These are phyloP conservation scores for Didymosphaeria variabile DNA, from an alignment of 2,329 filamentous ascomycete genomes.

Conservation along the genomic window DNA sequence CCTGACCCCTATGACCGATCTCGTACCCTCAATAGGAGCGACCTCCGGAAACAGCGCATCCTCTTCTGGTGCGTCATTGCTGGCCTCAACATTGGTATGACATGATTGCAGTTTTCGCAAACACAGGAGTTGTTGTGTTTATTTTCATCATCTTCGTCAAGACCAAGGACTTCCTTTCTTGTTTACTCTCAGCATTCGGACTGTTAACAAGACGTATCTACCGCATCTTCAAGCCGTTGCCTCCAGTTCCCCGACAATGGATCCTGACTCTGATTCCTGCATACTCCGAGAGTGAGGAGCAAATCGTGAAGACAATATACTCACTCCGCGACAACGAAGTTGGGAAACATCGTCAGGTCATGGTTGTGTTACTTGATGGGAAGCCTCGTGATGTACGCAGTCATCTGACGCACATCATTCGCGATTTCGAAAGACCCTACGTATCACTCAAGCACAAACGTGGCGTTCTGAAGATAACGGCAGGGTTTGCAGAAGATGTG, in stretches of 20 bases:
- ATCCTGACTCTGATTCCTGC: conserved; percentile 16
- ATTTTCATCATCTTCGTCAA: conserved; percentile 13
- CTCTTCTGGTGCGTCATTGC: conserved; percentile 8
- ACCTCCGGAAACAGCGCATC: conserved; percentile 6
- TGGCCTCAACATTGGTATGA: conserved; percentile 6
- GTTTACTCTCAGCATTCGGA: conserved; percentile 4
- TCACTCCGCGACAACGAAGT: conserved; percentile 14
- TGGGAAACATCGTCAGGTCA: conserved; percentile 13
- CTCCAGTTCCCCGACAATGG: conserved; percentile 6
- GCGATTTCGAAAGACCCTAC: conserved; percentile 7
- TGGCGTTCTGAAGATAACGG: conserved; percentile 4
- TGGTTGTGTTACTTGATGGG: conserved; percentile 13
- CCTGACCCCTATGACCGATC: conserved; percentile 3
- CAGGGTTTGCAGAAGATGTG: conserved; percentile 14
- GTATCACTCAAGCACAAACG: conserved; percentile 3
- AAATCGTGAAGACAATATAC: conserved; percentile 12
- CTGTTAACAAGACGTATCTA: conserved; percentile 9
- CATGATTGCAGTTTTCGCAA: conserved; percentile 5
- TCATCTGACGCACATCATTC: conserved; percentile 13
- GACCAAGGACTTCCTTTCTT: conserved; percentile 12
- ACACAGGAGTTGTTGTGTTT: not conserved
- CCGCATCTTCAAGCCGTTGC: conserved; percentile 8
- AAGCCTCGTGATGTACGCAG: conserved; percentile 11
- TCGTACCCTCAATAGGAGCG: not conserved
- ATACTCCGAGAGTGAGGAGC: conserved; percentile 16